Conservation (phyloP, 371 early-diverging fungal genomes). For the Mortierella sp. region DNA sequence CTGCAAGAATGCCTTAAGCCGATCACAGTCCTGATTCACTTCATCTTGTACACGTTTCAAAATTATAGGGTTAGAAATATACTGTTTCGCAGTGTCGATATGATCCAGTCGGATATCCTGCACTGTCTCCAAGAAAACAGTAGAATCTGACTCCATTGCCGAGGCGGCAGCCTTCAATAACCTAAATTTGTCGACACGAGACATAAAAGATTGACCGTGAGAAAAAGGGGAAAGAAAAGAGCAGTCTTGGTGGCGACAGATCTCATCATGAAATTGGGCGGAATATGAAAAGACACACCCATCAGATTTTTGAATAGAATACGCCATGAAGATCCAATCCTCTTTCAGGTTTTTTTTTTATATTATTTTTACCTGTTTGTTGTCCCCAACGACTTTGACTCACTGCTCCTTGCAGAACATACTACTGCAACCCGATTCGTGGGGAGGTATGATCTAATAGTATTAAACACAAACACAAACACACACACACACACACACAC, state of each 20-base stretch:
- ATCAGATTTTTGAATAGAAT: too few species aligned
- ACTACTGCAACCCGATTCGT: slow-evolving; percentile 82
- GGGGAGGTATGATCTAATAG: slow-evolving; percentile 70
- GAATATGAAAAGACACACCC: background rate
- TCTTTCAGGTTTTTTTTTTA: too few species aligned
- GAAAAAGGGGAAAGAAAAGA: too few species aligned
- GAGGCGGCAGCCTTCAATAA: slow-evolving; percentile 50
- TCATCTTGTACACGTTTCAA: slow-evolving; percentile 66
- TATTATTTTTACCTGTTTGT: slow-evolving; percentile 60
- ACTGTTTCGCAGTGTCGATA: slow-evolving; percentile 74
- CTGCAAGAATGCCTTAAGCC: slow-evolving; percentile 86
- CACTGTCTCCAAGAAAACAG: slow-evolving; percentile 73
- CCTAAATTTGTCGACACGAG: slow-evolving; percentile 4
- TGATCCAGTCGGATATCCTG: slow-evolving; percentile 87
- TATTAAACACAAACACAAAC: slow-evolving; percentile 51
- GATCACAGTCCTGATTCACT: slow-evolving; percentile 81
- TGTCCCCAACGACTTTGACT: slow-evolving; percentile 82
- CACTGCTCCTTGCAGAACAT: slow-evolving; percentile 86
- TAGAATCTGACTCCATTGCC: slow-evolving; percentile 40
- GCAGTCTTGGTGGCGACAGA: too few species aligned
- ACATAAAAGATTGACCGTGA: too few species aligned
- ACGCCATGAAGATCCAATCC: too few species aligned
- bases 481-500: too few species aligned
- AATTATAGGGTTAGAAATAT: slow-evolving; percentile 61
- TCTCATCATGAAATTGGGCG: too few species aligned